phyloP scores from a whole-genome alignment of 2,329 filamentous ascomycete species.

The Penicillium sclerotigenum region DNA sequence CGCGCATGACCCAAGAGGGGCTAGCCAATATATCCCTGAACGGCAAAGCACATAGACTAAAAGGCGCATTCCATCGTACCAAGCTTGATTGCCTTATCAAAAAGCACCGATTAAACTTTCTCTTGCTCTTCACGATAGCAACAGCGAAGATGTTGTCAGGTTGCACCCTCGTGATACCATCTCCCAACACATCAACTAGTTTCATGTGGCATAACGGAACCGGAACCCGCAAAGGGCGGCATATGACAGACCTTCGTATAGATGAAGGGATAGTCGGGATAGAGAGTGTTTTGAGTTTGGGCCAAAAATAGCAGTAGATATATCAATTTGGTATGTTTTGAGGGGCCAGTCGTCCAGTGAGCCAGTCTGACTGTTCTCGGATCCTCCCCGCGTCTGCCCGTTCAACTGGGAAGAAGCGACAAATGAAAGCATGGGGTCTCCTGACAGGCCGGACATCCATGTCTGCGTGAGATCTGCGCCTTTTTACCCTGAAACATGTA shows the following conservation, averaged over 20 bases:
- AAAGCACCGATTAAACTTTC: background rate
- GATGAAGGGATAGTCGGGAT: background rate
- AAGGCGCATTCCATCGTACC: constrained; percentile 1
- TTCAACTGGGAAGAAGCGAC: constrained; percentile 1
- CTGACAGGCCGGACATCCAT: constrained; percentile 12
- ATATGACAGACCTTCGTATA: background rate
- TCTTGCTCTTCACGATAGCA: background rate
- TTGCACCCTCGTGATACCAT: constrained; percentile 14
- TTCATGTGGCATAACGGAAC: background rate
- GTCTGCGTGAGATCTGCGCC: background rate
- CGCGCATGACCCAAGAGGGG: constrained; percentile 1
- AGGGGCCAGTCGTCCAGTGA: background rate
- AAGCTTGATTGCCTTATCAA: background rate
- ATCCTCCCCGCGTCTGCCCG: constrained; percentile 10
- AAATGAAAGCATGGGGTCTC: constrained; percentile 22
- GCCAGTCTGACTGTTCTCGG: constrained; percentile 5
- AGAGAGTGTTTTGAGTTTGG: constrained; percentile 2
- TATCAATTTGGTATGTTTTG: background rate
- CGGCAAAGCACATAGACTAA: background rate
- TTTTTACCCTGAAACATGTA: background rate
- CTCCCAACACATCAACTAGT: background rate
- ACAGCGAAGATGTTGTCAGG: constrained; percentile 1
- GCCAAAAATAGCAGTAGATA: constrained; percentile 13
- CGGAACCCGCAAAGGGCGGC: background rate
- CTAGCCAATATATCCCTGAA: background rate